Evolutionary conservation across 768 basidiomycete genomes (phyloP).

Genomic region (Leccinum olivaceopallidum): DNA sequence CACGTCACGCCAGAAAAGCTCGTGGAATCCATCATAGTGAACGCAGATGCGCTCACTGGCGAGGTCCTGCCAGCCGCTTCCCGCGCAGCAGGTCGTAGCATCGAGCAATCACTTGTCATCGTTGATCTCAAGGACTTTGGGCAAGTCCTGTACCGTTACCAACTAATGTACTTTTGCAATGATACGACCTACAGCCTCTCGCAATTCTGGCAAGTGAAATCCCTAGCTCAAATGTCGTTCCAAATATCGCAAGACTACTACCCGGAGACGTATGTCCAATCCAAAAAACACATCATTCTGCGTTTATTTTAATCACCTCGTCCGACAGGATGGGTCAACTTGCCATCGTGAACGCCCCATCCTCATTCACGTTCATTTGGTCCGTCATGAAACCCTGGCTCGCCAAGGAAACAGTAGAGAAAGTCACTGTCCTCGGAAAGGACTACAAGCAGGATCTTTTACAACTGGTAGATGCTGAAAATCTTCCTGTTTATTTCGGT

Average conservation of each 20-base stretch:
- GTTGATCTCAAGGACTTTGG: slow-evolving; percentile 73
- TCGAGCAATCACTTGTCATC: slow-evolving; percentile 60
- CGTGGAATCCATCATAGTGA: slow-evolving; percentile 65
- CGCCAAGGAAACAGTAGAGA: slow-evolving; percentile 67
- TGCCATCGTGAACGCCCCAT: slow-evolving; percentile 69
- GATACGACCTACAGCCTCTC: slow-evolving; percentile 42
- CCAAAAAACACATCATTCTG: neutral
- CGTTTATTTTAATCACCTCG: neutral
- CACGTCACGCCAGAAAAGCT: slow-evolving; percentile 58
- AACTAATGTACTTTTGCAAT: neutral
- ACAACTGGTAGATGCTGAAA: slow-evolving; percentile 60
- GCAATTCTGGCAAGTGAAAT: slow-evolving; percentile 78
- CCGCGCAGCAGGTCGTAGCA: slow-evolving; percentile 49
- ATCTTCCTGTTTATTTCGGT: slow-evolving; percentile 60
- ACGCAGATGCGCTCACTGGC: slow-evolving; percentile 60
- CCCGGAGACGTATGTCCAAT: slow-evolving; percentile 64
- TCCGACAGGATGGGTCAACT: slow-evolving; percentile 66
- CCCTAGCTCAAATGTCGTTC: slow-evolving; percentile 59
- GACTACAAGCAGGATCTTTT: slow-evolving; percentile 60
- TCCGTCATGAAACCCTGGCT: slow-evolving; percentile 68
- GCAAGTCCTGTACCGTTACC: slow-evolving; percentile 37
- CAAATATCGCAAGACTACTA: slow-evolving; percentile 80
- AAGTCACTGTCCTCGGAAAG: slow-evolving; percentile 64
- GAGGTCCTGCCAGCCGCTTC: slow-evolving; percentile 69
- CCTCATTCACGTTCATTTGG: slow-evolving; percentile 76